Base-by-base conservation (phyloP, 352 stramenopile genomes). In the Pythium diclinum region DNA sequence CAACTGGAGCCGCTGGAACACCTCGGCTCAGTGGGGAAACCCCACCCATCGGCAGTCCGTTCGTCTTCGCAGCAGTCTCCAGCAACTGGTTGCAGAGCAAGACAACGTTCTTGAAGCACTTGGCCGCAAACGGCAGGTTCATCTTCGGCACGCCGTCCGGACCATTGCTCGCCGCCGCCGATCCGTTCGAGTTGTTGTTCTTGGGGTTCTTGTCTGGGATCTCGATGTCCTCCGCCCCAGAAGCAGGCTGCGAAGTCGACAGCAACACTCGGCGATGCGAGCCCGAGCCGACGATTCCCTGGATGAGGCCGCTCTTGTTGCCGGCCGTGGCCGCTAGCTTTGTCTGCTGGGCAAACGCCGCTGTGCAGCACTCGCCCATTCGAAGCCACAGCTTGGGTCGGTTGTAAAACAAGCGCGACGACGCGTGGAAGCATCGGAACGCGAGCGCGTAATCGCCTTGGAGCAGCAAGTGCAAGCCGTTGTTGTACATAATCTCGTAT, bases 401-500 rank as follows among this genome's bases (percentile, higher is more conserved):
- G 63, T 97, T 97, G 67, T 96, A 95, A 55, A 95, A 95, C 58
- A 96, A 51, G 3, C 87, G 77, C 46, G 91, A 95, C 8, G 91
- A 92, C 58, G 83, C 81, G 67, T 96, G 80, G 71, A 97, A 95
- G 73, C 90, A 97, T 36, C 87, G 88, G 61, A 97, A 95, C 9
- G 91, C 91, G 30, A 94, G 64, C 42, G 77, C 64, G 52, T 88
- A 93, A 44, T 96, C 78, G 19, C 86, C 86, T 62, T 93, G 83
- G 48, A 97, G 70, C 55, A 97, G 69, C 46, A 97, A 69, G 49
- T 97, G 90, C 34, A 97, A 62, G 5, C 89, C 91, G 58, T 96
- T 95, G 79, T 97, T 97, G 83, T 97, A 97, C 73, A 96, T 77
- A 53, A 97, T 90, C 74, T 96, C 87, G 65, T 83, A 80, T 67